These are phyloP conservation scores for Crithidia bombi DNA, from an alignment of 208 protist genomes.

Conservation along the genomic window DNA sequence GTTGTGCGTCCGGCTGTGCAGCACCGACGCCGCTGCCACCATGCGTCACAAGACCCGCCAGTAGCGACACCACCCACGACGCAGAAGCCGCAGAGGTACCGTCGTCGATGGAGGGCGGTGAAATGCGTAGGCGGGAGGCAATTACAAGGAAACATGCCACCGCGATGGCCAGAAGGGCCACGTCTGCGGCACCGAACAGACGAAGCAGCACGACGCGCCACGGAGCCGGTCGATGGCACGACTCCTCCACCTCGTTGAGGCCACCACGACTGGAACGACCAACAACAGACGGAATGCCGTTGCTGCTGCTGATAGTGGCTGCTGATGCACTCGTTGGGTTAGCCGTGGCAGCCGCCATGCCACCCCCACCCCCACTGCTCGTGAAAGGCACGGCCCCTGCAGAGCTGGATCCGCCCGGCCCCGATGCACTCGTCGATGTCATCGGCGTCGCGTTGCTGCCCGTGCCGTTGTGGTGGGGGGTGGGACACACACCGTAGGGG, in stretches of 20 bases:
- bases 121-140: conserved; percentile 15
- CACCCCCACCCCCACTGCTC: not conserved
- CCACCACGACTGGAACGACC: not conserved
- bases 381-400: not conserved
- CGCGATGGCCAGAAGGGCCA: conserved; percentile 43
- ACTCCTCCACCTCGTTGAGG: not conserved
- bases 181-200: conserved; percentile 53
- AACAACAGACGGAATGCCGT: not conserved
- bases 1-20: too few relatives aligned
- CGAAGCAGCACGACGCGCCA: conserved; percentile 41
- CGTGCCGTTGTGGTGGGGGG: not conserved
- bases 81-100: not conserved
- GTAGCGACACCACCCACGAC: conserved; percentile 10
- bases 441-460: not conserved
- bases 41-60: conserved; percentile 9
- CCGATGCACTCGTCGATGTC: not conserved
- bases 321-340: not conserved
- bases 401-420: not conserved
- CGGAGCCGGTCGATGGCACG: not conserved
- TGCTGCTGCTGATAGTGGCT: not conserved
- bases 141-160: conserved; percentile 33
- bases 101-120: not conserved
- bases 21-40: not conserved
- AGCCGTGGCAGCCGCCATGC: not conserved
- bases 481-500: too few relatives aligned